These are phyloP conservation scores for Striga hermonthica DNA, from an alignment of 305 asterid genomes.

Conservation along the genomic window DNA sequence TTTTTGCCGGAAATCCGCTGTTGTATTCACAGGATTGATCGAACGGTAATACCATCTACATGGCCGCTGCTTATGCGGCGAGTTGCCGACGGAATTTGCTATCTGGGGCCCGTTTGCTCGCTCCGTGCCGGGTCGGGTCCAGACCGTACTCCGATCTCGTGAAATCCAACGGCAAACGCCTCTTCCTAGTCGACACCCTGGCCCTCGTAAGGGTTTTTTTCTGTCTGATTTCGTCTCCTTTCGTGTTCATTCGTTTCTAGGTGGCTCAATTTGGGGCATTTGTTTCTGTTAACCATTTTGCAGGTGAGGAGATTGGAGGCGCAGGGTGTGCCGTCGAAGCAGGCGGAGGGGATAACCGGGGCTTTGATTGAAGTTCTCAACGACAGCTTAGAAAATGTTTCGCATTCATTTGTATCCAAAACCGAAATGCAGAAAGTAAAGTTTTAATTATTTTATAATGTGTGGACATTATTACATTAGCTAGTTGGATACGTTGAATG, in stretches of 20 bases:
- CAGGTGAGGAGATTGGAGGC: conserved; percentile 85
- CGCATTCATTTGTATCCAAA: conserved; percentile 70
- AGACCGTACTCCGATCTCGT: conserved; percentile 34
- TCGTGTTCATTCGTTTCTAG: not conserved
- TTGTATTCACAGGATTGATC: conserved; percentile 1
- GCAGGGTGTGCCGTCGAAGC: conserved; percentile 75
- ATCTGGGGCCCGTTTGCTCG: conserved; percentile 13
- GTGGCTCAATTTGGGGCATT: not conserved
- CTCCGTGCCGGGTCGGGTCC: conserved; percentile 26
- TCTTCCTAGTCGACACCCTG: conserved; percentile 45
- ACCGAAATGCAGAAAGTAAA: conserved; percentile 65
- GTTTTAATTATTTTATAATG: conserved; percentile 2
- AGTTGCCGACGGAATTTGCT: conserved; percentile 30
- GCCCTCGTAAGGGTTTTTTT: conserved; percentile 33
- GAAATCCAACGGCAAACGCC: conserved; percentile 31
- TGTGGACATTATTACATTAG: conserved; percentile 2
- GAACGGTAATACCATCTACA: not conserved
- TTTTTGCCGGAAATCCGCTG: not conserved
- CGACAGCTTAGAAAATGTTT: conserved; percentile 69
- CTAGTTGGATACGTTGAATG: not conserved
- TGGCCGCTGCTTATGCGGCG: conserved; percentile 41
- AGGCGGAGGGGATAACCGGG: conserved; percentile 83
- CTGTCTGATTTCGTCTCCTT: not conserved
- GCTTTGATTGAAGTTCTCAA: conserved; percentile 69
- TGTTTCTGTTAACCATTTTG: not conserved